These are phyloP conservation scores for Sonneratia caseolaris DNA, from an alignment of 345 rosid species.

Conservation along the genomic window DNA sequence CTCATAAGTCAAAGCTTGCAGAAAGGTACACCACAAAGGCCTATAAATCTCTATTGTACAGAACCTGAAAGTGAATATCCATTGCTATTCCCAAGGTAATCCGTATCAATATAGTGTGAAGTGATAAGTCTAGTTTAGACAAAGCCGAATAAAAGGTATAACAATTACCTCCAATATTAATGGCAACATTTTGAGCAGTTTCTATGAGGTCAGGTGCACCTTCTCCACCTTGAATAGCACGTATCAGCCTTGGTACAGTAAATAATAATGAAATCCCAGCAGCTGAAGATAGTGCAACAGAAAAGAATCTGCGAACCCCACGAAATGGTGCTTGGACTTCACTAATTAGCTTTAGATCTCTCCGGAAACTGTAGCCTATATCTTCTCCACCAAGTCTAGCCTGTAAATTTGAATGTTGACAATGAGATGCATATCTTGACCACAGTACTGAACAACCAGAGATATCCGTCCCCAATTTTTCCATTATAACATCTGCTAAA, in stretches of 20 bases:
- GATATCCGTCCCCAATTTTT: neutral
- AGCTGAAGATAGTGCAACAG: conserved; percentile 71
- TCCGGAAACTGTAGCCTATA: conserved; percentile 69
- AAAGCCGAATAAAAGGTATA: neutral
- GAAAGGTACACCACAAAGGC: no score
- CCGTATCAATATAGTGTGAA: neutral
- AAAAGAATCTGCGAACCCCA: conserved; percentile 76
- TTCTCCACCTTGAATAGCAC: conserved; percentile 63
- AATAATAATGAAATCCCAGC: conserved; percentile 85
- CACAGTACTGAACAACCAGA: neutral
- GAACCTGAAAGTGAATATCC: neutral
- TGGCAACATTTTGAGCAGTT: conserved; percentile 73
- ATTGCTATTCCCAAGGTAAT: neutral
- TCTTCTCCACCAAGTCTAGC: conserved; percentile 95
- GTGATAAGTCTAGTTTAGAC: neutral
- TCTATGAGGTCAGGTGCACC: conserved; percentile 71
- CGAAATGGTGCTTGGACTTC: conserved; percentile 99
- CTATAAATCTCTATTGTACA: no score
- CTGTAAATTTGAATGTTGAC: conserved; percentile 28
- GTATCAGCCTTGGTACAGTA: conserved; percentile 70
- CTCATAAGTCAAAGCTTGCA: no score
- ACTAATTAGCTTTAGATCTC: conserved; percentile 91
- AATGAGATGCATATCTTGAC: neutral
- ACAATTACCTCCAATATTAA: conserved; percentile 74
- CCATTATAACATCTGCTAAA: neutral